These are phyloP conservation scores for Apophysomyces variabilis DNA, from an alignment of 371 early-diverging fungal genomes.

Conservation along the genomic window DNA sequence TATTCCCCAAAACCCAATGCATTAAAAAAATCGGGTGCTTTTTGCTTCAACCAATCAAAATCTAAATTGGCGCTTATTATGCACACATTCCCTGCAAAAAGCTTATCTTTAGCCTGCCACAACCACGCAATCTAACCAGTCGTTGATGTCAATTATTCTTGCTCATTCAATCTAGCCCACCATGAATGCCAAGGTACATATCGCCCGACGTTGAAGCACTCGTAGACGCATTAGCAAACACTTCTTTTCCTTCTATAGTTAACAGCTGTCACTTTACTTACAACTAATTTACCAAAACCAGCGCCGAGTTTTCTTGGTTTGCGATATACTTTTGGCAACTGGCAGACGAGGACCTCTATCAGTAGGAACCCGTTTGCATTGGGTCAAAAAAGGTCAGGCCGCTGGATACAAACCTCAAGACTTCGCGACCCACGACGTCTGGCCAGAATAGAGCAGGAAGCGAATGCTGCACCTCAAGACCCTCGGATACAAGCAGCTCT, in stretches of 20 bases:
- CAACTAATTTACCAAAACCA: background rate
- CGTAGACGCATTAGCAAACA: background rate
- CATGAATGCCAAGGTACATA: background rate
- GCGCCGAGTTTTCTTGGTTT: background rate
- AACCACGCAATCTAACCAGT: background rate
- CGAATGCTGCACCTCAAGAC: slow-evolving; percentile 60
- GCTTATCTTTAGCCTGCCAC: background rate
- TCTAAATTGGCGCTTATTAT: background rate
- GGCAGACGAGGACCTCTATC: background rate
- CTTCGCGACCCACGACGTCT: slow-evolving; percentile 50
- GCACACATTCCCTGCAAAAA: background rate
- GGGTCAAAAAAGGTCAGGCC: background rate
- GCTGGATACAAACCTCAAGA: slow-evolving; percentile 3
- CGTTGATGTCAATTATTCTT: background rate
- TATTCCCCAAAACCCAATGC: too few species aligned
- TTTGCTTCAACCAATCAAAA: background rate
- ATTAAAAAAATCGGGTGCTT: too few species aligned
- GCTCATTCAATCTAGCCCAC: background rate
- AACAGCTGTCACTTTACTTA: background rate
- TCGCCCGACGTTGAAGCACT: background rate
- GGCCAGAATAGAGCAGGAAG: slow-evolving; percentile 63
- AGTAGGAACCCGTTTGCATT: background rate
- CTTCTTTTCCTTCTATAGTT: background rate
- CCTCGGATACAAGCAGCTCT: slow-evolving; percentile 65
- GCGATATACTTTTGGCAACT: background rate